Base-by-base conservation (phyloP, 306 rosid species). In the Senna siamea region DNA sequence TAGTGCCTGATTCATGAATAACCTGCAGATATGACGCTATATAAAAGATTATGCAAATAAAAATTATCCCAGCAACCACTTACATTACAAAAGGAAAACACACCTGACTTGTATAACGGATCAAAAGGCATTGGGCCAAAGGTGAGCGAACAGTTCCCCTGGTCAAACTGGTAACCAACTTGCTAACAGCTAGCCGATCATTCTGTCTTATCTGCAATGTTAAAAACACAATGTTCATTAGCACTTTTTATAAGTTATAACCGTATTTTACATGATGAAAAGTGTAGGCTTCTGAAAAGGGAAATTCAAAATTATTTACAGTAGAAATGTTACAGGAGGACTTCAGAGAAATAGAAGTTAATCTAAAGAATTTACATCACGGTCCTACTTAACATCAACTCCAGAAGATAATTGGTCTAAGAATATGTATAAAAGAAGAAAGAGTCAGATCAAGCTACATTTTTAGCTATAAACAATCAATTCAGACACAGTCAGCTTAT, bases 31-130 rank as follows among this genome's bases (percentile, higher is more conserved):
- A 51, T 75, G 64, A 37, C 20, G 68, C 69, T 71, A 67, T 5
- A 50, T 82, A 70, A 60, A n/a, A 73, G 60, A 70, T 35, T 53
- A 34, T 30, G 50, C 66, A 74, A 66, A 60, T 30, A 58, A 71
- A 47, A 52, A 61, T 55, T 47, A 69, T 37, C 75, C 52, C 50
- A 23, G 4, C 10, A 62, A 78, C 62, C 47, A 34, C 2, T 22
- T 51, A 19, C 3, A 32, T 58, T 35, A 12, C 60, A 62, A 43
- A 58, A 54, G 56, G 83, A 77, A 68, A 77, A 79, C 78, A 66
- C 63, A 90, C 99, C 96, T 94, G 97, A 76, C 96, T 94, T 70
- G 99, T 90, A 78, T 92, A 94, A 44, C 99, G 99, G 60, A 94
- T 87, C 89, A 94, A 83, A 70, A 94, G 91, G 87, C 99, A 89